A percentile compares a stretch with the other conserved stretches of the same genome.
phyloP scores from a whole-genome alignment of 768 basidiomycete species.

The Termitomyces sp. region DNA sequence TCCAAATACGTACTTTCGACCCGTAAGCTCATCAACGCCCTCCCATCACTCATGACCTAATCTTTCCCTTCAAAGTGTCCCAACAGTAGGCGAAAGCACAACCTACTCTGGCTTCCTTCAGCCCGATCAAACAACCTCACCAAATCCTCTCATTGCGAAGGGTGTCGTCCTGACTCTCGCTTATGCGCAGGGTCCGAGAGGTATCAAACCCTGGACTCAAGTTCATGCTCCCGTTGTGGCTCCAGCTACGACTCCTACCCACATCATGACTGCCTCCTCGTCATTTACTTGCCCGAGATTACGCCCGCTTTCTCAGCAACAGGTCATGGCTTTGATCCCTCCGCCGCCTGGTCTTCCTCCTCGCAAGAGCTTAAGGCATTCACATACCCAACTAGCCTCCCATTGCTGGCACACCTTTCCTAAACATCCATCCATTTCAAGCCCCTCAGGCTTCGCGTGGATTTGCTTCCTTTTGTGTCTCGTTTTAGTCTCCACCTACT shows the following conservation, averaged over 20 bases:
- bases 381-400: neutral
- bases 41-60: neutral
- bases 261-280: neutral
- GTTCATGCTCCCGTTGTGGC: neutral
- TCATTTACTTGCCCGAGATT: no score
- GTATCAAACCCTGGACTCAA: neutral
- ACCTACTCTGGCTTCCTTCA: neutral
- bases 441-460: neutral
- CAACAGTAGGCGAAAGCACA: neutral
- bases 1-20: slow-evolving; percentile 6
- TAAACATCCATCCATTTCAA: neutral
- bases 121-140: neutral
- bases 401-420: neutral
- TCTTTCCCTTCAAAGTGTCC: neutral
- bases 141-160: neutral
- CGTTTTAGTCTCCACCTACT: neutral
- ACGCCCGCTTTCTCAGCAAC: neutral
- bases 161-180: neutral
- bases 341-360: neutral
- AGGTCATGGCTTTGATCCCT: neutral
- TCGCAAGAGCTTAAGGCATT: neutral
- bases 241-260: neutral
- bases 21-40: neutral
- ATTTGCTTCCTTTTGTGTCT: neutral
- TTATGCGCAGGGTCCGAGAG: neutral